These are phyloP conservation scores for Kodamaea leandrae DNA, from an alignment of 805 yeast genomes.

Conservation along the genomic window DNA sequence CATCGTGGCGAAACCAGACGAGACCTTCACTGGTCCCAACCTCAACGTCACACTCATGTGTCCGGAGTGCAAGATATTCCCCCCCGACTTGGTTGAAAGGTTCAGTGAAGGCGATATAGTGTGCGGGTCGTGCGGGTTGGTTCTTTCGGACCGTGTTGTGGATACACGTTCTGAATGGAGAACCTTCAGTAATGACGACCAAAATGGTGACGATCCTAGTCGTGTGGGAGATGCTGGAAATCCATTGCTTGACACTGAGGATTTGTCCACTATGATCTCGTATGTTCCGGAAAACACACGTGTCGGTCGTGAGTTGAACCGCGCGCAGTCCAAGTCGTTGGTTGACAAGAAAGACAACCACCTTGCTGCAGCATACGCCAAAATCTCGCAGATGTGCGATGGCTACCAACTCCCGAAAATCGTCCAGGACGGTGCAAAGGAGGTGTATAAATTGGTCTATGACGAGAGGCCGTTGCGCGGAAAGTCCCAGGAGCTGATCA, in stretches of 20 bases:
- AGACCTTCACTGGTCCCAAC: slow-evolving; percentile 63
- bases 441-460: slow-evolving; percentile 86
- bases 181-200: slow-evolving; percentile 96
- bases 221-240: slow-evolving; percentile 99
- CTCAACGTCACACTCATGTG: slow-evolving; percentile 86
- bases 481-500: slow-evolving; percentile 86
- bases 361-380: slow-evolving; percentile 82
- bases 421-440: slow-evolving; percentile 97
- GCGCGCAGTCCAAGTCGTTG: slow-evolving; percentile 83
- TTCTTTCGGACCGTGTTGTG: slow-evolving; percentile 84
- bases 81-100: slow-evolving; percentile 92
- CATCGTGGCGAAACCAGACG: slow-evolving; percentile 16
- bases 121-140: slow-evolving; percentile 96
- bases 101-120: slow-evolving; percentile 97
- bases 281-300: slow-evolving; percentile 81
- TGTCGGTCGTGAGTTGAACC: slow-evolving; percentile 82
- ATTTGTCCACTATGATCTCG: slow-evolving; percentile 88
- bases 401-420: slow-evolving; percentile 92
- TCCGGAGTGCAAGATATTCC: slow-evolving; percentile 94
- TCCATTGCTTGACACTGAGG: slow-evolving; percentile 87
- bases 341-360: slow-evolving; percentile 88
- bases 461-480: slow-evolving; percentile 86
- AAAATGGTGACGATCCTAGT: slow-evolving; percentile 95
- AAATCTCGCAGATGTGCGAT: slow-evolving; percentile 93
- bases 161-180: slow-evolving; percentile 99